Evolutionary conservation across 108 stramenopile genomes (phyloP).

Genomic region (Skeletonema marinoi): DNA sequence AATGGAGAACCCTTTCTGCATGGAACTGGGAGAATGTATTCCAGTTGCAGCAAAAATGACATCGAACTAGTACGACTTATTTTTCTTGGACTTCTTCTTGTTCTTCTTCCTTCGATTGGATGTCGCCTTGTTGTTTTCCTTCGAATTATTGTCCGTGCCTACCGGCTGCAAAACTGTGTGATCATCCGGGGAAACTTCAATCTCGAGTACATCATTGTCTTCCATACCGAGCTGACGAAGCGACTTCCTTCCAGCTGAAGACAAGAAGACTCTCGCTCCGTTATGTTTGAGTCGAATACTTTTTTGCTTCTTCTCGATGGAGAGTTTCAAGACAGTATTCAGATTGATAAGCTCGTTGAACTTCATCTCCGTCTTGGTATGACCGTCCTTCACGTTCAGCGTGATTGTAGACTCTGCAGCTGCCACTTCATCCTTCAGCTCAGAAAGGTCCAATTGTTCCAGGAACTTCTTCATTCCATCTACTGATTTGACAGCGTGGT

Average conservation of each 20-base stretch:
- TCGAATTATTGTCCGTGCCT: neutral
- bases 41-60: too few species aligned
- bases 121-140: neutral
- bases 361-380: neutral
- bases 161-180: neutral
- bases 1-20: too few species aligned
- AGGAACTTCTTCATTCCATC: neutral
- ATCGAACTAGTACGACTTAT: neutral
- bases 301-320: neutral
- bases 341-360: neutral
- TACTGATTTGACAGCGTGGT: neutral
- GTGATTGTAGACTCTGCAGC: neutral
- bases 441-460: neutral
- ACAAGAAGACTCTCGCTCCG: neutral
- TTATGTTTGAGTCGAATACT: neutral
- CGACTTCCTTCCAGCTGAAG: neutral
- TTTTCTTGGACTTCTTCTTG: neutral
- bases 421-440: neutral
- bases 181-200: neutral
- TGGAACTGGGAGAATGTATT: too few species aligned
- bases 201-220: neutral
- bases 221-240: neutral
- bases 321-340: neutral
- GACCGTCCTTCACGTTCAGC: neutral
- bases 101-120: neutral